Conservation (phyloP, 305 asterid species). For the Fraxinus velutina region DNA sequence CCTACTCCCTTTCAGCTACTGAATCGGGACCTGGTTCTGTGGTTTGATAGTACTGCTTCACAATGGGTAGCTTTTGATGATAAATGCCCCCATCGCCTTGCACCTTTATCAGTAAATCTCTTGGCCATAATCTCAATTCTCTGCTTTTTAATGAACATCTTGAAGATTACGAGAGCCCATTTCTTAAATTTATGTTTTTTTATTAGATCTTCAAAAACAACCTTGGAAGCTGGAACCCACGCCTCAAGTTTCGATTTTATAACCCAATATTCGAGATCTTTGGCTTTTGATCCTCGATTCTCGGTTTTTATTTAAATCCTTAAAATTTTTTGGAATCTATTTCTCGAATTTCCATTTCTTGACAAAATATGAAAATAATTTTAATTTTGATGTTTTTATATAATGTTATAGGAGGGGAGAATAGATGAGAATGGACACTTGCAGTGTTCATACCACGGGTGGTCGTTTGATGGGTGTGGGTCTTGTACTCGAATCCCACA, state of each 20-base stretch:
- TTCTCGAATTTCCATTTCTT: not conserved
- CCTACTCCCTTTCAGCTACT: constrained; percentile 94
- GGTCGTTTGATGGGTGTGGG: constrained; percentile 95
- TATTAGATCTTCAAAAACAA: not conserved
- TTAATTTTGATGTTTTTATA: constrained; percentile 7
- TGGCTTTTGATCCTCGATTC: not conserved
- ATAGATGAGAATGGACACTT: constrained; percentile 93
- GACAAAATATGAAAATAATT: not conserved
- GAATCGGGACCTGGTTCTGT: constrained; percentile 83
- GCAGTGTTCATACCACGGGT: constrained; percentile 98
- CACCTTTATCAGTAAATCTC: constrained; percentile 81
- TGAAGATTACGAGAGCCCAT: not conserved
- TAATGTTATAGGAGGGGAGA: constrained; percentile 77
- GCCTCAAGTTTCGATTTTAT: not conserved
- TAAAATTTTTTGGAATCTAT: not conserved
- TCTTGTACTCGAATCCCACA: constrained; percentile 92
- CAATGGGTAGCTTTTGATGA: constrained; percentile 94
- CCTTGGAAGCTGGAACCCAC: constrained; percentile 5
- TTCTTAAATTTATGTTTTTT: not conserved
- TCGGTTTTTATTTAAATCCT: not conserved
- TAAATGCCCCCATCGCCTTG: constrained; percentile 96
- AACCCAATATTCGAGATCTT: not conserved
- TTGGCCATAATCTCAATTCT: not conserved
- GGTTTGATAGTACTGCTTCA: constrained; percentile 72
- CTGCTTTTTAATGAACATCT: not conserved